phyloP scores from a whole-genome alignment of 495 filamentous ascomycete genomes.

The Cercophora scortea region DNA sequence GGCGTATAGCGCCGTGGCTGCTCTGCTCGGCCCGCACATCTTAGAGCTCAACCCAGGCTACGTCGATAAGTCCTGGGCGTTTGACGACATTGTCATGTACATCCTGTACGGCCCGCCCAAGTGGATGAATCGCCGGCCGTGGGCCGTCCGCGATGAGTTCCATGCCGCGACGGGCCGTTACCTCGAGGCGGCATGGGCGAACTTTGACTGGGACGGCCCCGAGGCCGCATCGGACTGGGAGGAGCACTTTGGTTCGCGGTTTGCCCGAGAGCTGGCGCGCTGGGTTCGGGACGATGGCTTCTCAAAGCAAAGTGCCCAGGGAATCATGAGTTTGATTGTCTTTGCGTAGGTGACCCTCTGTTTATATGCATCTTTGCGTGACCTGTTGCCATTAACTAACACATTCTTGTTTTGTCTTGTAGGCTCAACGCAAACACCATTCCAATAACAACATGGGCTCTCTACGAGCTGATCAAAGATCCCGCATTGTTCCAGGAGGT shows the following conservation, averaged over 20 bases:
- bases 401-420: background rate
- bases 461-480: slow-evolving; percentile 19
- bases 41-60: background rate
- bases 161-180: background rate
- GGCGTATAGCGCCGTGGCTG: background rate
- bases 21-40: background rate
- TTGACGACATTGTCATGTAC: background rate
- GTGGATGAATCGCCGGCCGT: background rate
- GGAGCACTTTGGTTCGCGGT: slow-evolving; percentile 14
- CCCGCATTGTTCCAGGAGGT: slow-evolving; percentile 9
- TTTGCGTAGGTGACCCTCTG: background rate
- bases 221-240: slow-evolving; percentile 21
- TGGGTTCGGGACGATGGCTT: slow-evolving; percentile 15
- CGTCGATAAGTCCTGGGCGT: background rate
- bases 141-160: background rate
- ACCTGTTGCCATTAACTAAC: background rate
- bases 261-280: slow-evolving; percentile 9
- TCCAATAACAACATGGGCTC: slow-evolving; percentile 16
- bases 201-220: slow-evolving; percentile 12
- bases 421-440: slow-evolving; percentile 23
- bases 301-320: slow-evolving; percentile 1
- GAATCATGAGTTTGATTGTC: background rate
- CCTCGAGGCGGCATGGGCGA: background rate
- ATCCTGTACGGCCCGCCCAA: background rate
- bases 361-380: background rate